phyloP scores from a whole-genome alignment of 768 basidiomycete species.

The Hygrophorus pudorinus region DNA sequence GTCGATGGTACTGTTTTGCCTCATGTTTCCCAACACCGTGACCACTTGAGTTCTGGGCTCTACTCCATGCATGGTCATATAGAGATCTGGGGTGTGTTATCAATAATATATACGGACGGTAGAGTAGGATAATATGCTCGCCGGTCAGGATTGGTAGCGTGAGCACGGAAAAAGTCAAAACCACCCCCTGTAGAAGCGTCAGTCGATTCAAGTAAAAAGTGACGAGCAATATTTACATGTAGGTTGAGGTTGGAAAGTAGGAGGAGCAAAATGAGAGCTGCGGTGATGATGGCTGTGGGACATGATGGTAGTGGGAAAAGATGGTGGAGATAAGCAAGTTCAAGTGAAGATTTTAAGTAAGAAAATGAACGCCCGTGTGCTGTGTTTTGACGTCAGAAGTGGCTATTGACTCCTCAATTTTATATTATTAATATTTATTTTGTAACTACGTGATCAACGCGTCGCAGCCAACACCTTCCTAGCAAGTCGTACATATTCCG shows the following conservation, averaged over 20 bases:
- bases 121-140: constrained; percentile 23
- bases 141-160: constrained; percentile 48
- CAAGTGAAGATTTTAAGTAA: background rate
- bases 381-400: background rate
- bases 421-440: too few species aligned
- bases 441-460: background rate
- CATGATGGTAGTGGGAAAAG: constrained; percentile 34
- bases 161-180: constrained; percentile 53
- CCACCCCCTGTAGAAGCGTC: constrained; percentile 40
- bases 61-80: constrained; percentile 43
- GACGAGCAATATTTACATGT: constrained; percentile 31
- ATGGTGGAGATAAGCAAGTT: constrained; percentile 28
- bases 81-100: constrained; percentile 31
- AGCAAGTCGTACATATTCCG: constrained; percentile 60
- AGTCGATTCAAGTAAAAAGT: background rate
- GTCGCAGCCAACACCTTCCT: constrained; percentile 45
- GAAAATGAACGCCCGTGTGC: background rate
- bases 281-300: constrained; percentile 19
- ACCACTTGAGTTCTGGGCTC: constrained; percentile 28
- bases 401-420: too few species aligned
- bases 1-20: constrained; percentile 55
- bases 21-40: constrained; percentile 48
- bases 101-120: background rate
- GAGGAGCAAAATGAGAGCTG: constrained; percentile 29
- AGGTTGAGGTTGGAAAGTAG: constrained; percentile 38